Percentiles rank a stretch among this genome's conserved stretches.
These are phyloP conservation scores for Leccinum broughii DNA, from an alignment of 768 basidiomycete species.

Conservation along the genomic window DNA sequence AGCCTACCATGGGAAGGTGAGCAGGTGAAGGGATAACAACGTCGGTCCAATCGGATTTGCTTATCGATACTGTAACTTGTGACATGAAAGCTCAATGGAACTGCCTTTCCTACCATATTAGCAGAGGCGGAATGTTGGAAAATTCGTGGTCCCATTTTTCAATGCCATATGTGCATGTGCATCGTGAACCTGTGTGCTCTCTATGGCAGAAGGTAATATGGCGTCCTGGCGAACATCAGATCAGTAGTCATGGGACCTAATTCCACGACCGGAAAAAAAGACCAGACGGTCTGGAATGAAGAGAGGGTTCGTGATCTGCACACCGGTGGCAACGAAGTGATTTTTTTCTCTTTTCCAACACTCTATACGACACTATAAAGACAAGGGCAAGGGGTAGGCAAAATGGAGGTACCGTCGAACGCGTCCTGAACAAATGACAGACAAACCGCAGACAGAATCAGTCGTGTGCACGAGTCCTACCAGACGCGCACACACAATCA, in stretches of 20 bases:
- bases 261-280: no score
- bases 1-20: slow-evolving; percentile 39
- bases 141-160: neutral
- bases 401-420: neutral
- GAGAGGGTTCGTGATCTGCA: neutral
- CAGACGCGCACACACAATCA: neutral
- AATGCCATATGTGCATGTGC: neutral
- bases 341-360: neutral
- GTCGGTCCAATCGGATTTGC: no score
- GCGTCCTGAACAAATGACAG: neutral
- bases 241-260: no score
- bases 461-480: neutral
- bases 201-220: neutral
- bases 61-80: neutral
- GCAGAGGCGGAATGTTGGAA: no score
- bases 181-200: no score
- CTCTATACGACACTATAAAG: neutral
- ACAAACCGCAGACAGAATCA: neutral
- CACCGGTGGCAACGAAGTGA: neutral
- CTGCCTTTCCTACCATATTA: no score
- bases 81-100: neutral
- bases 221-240: no score
- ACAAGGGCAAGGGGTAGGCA: neutral
- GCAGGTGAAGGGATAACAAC: slow-evolving; percentile 6
- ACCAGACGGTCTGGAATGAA: neutral